These are phyloP conservation scores for Earliella scabrosa DNA, from an alignment of 1,284 basidiomycete genomes.

Conservation along the genomic window DNA sequence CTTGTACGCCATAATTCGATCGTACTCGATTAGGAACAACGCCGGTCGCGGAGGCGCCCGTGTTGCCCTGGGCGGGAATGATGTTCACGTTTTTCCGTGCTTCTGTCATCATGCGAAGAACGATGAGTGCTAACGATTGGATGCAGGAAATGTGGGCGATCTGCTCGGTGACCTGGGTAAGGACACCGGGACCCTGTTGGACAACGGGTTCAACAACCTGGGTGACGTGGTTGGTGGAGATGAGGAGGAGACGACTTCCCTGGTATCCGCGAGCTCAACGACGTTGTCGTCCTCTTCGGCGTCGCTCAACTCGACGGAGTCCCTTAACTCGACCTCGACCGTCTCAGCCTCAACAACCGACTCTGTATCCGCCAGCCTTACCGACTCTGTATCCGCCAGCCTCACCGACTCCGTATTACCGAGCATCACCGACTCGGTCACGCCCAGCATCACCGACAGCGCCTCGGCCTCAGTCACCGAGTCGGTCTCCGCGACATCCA, in stretches of 20 bases:
- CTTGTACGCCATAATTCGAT: slow-evolving; percentile 6
- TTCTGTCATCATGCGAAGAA: no score
- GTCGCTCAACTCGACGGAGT: background rate
- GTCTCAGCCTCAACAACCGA: slow-evolving; percentile 2
- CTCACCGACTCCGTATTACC: no score
- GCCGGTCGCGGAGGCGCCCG: background rate
- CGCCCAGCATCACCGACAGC: slow-evolving; percentile 3
- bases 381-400: no score
- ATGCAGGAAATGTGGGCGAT: no score
- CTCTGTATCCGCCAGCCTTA: slow-evolving; percentile 6
- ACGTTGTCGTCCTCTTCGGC: background rate
- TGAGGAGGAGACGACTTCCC: slow-evolving; percentile 14
- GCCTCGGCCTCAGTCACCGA: background rate
- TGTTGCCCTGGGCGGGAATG: no score
- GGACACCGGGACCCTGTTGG: slow-evolving; percentile 10
- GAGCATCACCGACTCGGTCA: no score
- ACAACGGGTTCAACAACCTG: slow-evolving; percentile 1
- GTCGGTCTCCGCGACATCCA: slow-evolving; percentile 5
- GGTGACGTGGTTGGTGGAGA: background rate
- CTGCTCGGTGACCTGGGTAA: background rate
- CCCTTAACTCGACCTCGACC: background rate
- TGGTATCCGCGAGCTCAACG: slow-evolving; percentile 25
- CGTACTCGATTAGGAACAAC: background rate
- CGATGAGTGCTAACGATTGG: no score
- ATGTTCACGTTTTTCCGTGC: no score